Conservation (phyloP, 2,329 filamentous ascomycete genomes). For the Sphaerulina populicola region DNA sequence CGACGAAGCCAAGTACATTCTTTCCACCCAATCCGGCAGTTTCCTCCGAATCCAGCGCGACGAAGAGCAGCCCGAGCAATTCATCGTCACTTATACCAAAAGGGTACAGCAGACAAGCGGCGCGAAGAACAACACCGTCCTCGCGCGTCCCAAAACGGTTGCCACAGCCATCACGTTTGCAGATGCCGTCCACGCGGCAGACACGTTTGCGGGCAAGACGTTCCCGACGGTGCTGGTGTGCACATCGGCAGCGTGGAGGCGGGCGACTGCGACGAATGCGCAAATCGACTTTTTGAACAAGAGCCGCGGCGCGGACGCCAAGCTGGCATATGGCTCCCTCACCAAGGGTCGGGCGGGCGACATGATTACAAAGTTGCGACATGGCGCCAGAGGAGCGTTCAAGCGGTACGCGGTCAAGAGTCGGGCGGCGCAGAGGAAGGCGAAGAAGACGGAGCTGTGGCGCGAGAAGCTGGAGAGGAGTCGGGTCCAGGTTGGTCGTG, state of each 20-base stretch:
- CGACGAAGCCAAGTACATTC: conserved; percentile 59
- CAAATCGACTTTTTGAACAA: conserved; percentile 66
- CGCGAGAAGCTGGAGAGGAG: conserved; percentile 31
- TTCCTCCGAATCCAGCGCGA: conserved; percentile 48
- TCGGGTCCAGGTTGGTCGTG: background rate
- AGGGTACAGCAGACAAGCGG: conserved; percentile 27
- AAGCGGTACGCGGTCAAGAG: conserved; percentile 26
- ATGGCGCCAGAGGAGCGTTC: conserved; percentile 65
- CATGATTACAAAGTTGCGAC: conserved; percentile 86
- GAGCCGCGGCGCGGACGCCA: conserved; percentile 47
- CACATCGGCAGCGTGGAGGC: conserved; percentile 62
- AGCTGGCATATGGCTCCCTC: conserved; percentile 49
- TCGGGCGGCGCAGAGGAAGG: conserved; percentile 30
- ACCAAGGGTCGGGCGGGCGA: conserved; percentile 76
- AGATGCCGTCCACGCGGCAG: conserved; percentile 73
- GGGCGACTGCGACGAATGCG: conserved; percentile 49
- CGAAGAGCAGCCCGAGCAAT: conserved; percentile 27
- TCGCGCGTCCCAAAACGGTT: conserved; percentile 59
- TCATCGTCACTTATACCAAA: conserved; percentile 37
- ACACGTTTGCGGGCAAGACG: conserved; percentile 47
- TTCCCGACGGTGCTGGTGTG: conserved; percentile 53
- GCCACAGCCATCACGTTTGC: conserved; percentile 57
- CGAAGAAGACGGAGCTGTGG: conserved; percentile 43
- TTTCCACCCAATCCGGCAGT: conserved; percentile 54
- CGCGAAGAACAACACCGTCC: conserved; percentile 46